phyloP scores from a whole-genome alignment of 345 rosid species.

The Salix caprea region DNA sequence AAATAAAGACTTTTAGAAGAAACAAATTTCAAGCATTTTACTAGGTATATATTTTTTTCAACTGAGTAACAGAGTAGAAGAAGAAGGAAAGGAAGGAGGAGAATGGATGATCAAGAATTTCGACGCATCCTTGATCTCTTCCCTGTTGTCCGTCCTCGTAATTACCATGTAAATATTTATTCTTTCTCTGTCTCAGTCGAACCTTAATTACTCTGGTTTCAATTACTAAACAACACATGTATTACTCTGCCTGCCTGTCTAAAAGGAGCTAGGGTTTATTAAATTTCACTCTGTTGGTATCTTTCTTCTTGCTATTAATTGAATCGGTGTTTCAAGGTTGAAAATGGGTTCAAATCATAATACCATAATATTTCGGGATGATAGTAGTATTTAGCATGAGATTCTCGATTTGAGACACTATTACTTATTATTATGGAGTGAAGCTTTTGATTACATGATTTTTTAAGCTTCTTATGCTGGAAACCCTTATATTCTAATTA shows the following conservation, averaged over 20 bases:
- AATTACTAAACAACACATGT: not conserved
- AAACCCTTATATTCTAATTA: not conserved
- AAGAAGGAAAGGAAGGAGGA: not conserved
- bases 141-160: conserved; percentile 75
- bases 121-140: conserved; percentile 66
- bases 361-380: not conserved
- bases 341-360: not conserved
- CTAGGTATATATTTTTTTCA: not conserved
- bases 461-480: not conserved
- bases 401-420: not conserved
- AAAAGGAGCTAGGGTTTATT: not conserved
- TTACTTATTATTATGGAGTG: not conserved
- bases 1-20: not conserved
- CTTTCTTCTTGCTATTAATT: not conserved
- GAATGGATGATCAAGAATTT: conserved; percentile 81
- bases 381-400: not conserved
- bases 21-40: not conserved
- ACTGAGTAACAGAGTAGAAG: not conserved
- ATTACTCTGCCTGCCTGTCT: not conserved
- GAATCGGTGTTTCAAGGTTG: not conserved
- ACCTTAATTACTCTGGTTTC: not conserved
- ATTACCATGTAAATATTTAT: conserved; percentile 42
- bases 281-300: not conserved
- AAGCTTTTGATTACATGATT: too few relatives aligned
- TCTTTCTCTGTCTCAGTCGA: not conserved